phyloP scores from a whole-genome alignment of 805 yeast species.

The Jamesozyma jinghongensis region DNA sequence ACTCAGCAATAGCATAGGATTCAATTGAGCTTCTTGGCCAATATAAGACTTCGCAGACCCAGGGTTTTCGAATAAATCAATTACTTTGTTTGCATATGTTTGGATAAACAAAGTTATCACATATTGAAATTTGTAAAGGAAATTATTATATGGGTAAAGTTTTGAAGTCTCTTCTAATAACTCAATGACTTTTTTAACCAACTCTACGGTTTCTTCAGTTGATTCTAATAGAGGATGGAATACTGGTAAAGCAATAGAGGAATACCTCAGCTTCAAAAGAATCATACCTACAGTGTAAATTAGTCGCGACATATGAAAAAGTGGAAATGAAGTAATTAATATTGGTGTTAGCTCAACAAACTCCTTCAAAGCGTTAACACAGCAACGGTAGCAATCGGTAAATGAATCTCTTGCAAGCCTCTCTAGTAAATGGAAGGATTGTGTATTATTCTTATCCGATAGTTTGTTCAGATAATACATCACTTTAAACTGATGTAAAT shows the following conservation, averaged over 20 bases:
- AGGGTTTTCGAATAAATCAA: slow-evolving; percentile 11
- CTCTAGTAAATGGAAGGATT: neutral
- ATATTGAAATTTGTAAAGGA: slow-evolving; percentile 44
- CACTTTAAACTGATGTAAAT: slow-evolving; percentile 49
- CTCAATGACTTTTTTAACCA: slow-evolving; percentile 20
- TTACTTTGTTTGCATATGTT: slow-evolving; percentile 50
- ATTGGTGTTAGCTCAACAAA: slow-evolving; percentile 37
- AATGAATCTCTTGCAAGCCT: slow-evolving; percentile 31
- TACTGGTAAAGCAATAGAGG: slow-evolving; percentile 45
- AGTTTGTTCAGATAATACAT: slow-evolving; percentile 17
- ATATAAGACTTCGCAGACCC: neutral
- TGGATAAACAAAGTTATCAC: slow-evolving; percentile 52
- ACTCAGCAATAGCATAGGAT: slow-evolving; percentile 1
- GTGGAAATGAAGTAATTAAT: slow-evolving; percentile 49
- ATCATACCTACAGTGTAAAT: slow-evolving; percentile 57
- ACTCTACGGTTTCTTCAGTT: slow-evolving; percentile 37
- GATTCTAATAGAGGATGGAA: slow-evolving; percentile 36
- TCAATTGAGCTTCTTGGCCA: slow-evolving; percentile 1
- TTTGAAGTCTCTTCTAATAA: slow-evolving; percentile 23
- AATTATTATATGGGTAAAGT: slow-evolving; percentile 39
- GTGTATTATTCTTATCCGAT: neutral
- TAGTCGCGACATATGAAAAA: slow-evolving; percentile 46
- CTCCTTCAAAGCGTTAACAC: slow-evolving; percentile 42
- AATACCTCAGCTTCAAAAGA: slow-evolving; percentile 45
- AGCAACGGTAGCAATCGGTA: slow-evolving; percentile 44